These are phyloP conservation scores for Kodamaea anthophila DNA, from an alignment of 1,139 yeast species.

Conservation along the genomic window DNA sequence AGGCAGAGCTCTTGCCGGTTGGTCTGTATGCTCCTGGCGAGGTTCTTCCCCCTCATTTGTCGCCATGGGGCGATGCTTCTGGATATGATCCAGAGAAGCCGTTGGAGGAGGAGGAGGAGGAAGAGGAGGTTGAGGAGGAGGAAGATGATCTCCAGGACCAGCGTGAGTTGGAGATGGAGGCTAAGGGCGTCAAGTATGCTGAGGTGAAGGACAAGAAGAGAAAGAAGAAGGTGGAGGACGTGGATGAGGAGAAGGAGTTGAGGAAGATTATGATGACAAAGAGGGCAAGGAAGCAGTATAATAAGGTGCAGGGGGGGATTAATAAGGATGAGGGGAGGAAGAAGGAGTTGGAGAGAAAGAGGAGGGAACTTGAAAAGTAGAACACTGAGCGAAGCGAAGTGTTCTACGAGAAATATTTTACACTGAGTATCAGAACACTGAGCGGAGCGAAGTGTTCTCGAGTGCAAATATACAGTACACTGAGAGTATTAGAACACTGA, in stretches of 20 bases:
- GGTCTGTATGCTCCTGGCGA: slow-evolving; percentile 90
- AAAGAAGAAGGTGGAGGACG: slow-evolving; percentile 34
- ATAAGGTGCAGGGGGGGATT: slow-evolving; percentile 91
- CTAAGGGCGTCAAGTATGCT: slow-evolving; percentile 74
- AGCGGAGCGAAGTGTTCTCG: too few species aligned
- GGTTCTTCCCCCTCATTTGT: slow-evolving; percentile 89
- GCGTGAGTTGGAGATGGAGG: slow-evolving; percentile 85
- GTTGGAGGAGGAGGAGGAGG: slow-evolving; percentile 46
- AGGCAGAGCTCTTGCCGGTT: slow-evolving; percentile 66
- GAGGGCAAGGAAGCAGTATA: slow-evolving; percentile 90
- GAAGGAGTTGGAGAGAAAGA: slow-evolving; percentile 70
- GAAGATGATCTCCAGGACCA: slow-evolving; percentile 58
- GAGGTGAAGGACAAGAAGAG: slow-evolving; percentile 39
- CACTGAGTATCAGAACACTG: neutral
- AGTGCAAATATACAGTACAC: neutral
- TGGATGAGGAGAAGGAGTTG: slow-evolving; percentile 78
- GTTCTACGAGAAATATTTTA: neutral
- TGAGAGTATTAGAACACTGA: too few species aligned
- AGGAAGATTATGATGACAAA: slow-evolving; percentile 96
- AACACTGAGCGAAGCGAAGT: too few species aligned
- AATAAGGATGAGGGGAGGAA: slow-evolving; percentile 78
- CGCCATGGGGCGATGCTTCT: slow-evolving; percentile 98
- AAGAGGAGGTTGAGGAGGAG: slow-evolving; percentile 42
- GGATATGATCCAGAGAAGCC: slow-evolving; percentile 78
- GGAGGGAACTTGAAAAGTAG: slow-evolving; percentile 66